These are phyloP conservation scores for Lanmaoa pseudosensibilis DNA, from an alignment of 768 basidiomycete species.

Conservation along the genomic window DNA sequence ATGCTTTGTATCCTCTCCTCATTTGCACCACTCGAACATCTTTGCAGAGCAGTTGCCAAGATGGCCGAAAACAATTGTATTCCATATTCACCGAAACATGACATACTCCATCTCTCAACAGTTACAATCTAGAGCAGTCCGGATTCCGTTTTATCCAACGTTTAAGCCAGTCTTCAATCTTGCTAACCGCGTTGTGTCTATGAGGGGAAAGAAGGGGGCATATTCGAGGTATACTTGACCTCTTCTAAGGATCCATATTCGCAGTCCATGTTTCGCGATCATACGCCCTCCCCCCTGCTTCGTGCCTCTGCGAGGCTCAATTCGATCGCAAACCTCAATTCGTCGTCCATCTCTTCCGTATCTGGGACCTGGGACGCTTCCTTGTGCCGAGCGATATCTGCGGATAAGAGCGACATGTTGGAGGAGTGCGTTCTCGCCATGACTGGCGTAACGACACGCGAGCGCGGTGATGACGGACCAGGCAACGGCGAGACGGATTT, in stretches of 20 bases:
- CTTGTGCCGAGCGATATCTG: conserved; percentile 9
- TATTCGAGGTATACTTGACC: neutral
- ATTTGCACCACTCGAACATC: neutral
- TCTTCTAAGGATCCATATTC: neutral
- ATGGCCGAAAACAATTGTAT: neutral
- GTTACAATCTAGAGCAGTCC: too few species aligned
- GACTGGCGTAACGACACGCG: conserved; percentile 11
- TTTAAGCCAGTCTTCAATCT: too few species aligned
- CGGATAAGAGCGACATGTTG: conserved; percentile 16
- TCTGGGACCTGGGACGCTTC: neutral
- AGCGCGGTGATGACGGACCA: conserved; percentile 19
- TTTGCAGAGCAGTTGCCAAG: neutral
- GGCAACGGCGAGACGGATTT: conserved; percentile 19
- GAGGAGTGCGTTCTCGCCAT: conserved; percentile 7
- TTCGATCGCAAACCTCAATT: conserved; percentile 63
- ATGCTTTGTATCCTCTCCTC: neutral
- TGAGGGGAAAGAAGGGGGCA: neutral
- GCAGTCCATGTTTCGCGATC: neutral
- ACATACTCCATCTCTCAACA: neutral
- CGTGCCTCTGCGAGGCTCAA: conserved; percentile 62
- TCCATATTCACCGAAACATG: neutral
- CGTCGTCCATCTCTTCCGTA: conserved; percentile 55
- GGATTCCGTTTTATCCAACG: too few species aligned
- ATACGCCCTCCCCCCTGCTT: conserved; percentile 13
- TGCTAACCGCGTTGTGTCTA: neutral